Evolutionary conservation across 768 basidiomycete species (phyloP).

Genomic region (Gymnopilus junonius): DNA sequence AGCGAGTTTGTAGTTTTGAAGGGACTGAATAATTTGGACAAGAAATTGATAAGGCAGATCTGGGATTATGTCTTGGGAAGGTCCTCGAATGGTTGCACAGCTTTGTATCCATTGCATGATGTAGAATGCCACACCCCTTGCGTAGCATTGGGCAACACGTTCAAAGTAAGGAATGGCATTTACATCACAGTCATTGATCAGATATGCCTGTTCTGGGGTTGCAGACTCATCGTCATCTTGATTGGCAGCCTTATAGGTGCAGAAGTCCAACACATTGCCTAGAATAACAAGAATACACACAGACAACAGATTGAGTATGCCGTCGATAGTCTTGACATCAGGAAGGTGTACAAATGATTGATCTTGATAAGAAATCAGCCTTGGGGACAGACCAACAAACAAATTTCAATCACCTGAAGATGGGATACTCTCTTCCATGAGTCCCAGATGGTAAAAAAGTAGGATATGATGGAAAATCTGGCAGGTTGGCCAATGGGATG

Average conservation of each 20-base stretch:
- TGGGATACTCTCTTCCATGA: neutral
- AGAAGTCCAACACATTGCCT: constrained; percentile 11
- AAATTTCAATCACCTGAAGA: neutral
- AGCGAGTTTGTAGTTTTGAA: neutral
- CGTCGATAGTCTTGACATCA: neutral
- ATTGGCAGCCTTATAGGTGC: constrained; percentile 7
- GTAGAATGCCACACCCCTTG: neutral
- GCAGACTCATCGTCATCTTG: neutral
- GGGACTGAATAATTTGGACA: neutral
- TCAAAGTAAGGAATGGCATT: constrained; percentile 11
- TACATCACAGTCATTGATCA: neutral
- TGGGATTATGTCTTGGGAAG: neutral
- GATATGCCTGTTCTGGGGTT: neutral
- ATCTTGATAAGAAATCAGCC: neutral
- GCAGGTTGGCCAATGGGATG: neutral
- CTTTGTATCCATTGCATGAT: constrained; percentile 7
- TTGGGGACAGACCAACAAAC: neutral
- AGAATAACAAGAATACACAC: constrained; percentile 7
- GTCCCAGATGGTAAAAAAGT: neutral
- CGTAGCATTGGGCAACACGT: constrained; percentile 4
- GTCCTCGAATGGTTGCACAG: neutral
- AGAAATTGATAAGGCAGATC: constrained; percentile 1
- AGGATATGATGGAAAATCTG: neutral
- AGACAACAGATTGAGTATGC: constrained; percentile 8
- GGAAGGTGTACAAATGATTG: neutral